Evolutionary conservation across 129 eudicot genomes (phyloP), one percentile per base, ranked within the genome.

Genomic region (Erigeron canadensis): DNA sequence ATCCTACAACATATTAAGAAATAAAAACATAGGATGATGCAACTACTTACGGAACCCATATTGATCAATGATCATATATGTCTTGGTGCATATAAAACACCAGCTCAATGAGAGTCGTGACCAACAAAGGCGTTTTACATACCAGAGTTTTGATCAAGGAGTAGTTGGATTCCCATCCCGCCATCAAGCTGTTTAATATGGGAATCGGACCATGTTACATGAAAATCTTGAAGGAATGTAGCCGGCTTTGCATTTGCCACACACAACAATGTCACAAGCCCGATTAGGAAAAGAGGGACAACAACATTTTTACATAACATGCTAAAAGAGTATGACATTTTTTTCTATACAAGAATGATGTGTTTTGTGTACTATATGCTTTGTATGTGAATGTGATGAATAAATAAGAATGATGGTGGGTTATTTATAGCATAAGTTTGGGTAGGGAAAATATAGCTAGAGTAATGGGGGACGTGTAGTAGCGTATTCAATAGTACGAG

Each of bases 351-450:
- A 15, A 50, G 48, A 44, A 44, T 50, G n/a, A 50, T 1, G 58
- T 51, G 58, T 51, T 21, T 51, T 9, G 22, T 51, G 58, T 51
- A 51, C 1, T 51, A 13, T 51, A 1, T 45, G 21, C 57, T 50
- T 13, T 50, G 57, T 50, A 12, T 45, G 57, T 13, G 58, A 51
- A 12, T 45, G 57, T 13, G 58, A 51, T 51, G 22, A 50, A 51
- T 51, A 51, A 53, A 53, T 16, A 4, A 53, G 22, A 63, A 56
- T 42, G 61, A 8, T 7, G 19, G 39, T 28, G 77, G 6, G 63
- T 43, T 79, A 72, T 65, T 72, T 79, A 79, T 64, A 66, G 65
- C 18, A 47, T 13, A 54, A 73, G 62, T 63, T 34, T 59, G 37
- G 43, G 57, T 23, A 44, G 42, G 57, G 17, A 34, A 23, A 37